Conservation (phyloP, 2,329 filamentous ascomycete genomes). For the Sporothrix protearum region DNA sequence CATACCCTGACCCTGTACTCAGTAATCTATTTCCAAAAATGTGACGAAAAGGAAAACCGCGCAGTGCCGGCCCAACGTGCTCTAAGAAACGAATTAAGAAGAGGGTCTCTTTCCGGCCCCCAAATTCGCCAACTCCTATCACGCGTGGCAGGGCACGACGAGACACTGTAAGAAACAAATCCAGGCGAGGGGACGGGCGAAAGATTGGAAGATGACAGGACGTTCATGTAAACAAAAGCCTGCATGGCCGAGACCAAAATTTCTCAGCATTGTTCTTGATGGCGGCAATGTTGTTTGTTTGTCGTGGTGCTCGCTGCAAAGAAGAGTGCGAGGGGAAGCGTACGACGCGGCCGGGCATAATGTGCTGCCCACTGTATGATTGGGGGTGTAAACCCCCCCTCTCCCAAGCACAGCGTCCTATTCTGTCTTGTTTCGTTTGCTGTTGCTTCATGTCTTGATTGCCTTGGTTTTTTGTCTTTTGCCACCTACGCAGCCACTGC, state of each 20-base stretch:
- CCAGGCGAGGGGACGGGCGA: neutral
- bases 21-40: neutral
- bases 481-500: neutral
- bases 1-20: too few species aligned
- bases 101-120: constrained; percentile 2
- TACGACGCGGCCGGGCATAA: neutral
- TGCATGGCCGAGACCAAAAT: too few species aligned
- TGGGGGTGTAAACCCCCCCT: too few species aligned
- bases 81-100: neutral
- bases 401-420: neutral
- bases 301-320: neutral
- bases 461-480: neutral
- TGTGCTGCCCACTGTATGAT: neutral
- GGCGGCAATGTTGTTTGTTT: neutral
- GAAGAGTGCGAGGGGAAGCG: neutral
- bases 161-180: neutral
- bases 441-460: neutral
- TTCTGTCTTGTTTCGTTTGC: neutral
- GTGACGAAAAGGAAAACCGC: neutral
- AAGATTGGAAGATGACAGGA: neutral
- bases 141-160: neutral
- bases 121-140: neutral
- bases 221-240: neutral
- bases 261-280: neutral
- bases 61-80: neutral